Evolutionary conservation across 1,284 basidiomycete genomes (phyloP).

Genomic region (Moniliella sp.): DNA sequence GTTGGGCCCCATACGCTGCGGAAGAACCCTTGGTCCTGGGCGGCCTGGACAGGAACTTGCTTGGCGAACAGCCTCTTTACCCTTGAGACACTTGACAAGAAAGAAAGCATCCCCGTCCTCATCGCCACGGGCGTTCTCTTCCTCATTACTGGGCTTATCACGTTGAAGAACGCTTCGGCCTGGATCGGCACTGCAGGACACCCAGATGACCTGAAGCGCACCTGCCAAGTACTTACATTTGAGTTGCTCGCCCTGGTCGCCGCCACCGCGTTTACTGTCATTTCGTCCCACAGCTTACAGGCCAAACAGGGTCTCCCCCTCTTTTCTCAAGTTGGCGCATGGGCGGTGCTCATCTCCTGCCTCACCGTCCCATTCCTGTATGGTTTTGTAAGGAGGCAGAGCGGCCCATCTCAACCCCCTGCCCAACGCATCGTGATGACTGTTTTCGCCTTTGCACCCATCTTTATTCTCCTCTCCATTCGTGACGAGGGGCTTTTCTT

Average conservation of each 20-base stretch:
- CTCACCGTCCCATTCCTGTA: conserved; percentile 13
- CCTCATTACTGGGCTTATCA: conserved; percentile 4
- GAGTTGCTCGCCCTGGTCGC: conserved; percentile 37
- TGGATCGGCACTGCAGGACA: background rate
- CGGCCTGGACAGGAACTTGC: conserved; percentile 43
- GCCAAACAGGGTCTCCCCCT: conserved; percentile 49
- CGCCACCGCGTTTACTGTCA: conserved; percentile 36
- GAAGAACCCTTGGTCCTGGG: conserved; percentile 26
- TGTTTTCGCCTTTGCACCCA: conserved; percentile 45
- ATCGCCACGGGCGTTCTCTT: conserved; percentile 10
- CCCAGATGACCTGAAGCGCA: conserved; percentile 4
- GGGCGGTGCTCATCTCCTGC: conserved; percentile 41
- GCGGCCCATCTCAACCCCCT: conserved; percentile 7
- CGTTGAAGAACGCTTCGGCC: background rate
- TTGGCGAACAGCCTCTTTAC: conserved; percentile 48
- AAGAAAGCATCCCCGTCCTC: conserved; percentile 39
- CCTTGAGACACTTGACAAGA: conserved; percentile 50
- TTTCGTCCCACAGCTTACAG: conserved; percentile 46
- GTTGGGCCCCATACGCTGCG: conserved; percentile 10
- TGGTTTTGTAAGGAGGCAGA: conserved; percentile 28
- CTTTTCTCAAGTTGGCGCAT: conserved; percentile 46
- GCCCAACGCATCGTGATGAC: conserved; percentile 27
- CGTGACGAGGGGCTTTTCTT: conserved; percentile 66
- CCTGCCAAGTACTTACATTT: conserved; percentile 7
- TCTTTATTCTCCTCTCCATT: conserved; percentile 59